These are phyloP conservation scores for Alternaria alternata DNA, from an alignment of 2,329 filamentous ascomycete species.

Conservation along the genomic window DNA sequence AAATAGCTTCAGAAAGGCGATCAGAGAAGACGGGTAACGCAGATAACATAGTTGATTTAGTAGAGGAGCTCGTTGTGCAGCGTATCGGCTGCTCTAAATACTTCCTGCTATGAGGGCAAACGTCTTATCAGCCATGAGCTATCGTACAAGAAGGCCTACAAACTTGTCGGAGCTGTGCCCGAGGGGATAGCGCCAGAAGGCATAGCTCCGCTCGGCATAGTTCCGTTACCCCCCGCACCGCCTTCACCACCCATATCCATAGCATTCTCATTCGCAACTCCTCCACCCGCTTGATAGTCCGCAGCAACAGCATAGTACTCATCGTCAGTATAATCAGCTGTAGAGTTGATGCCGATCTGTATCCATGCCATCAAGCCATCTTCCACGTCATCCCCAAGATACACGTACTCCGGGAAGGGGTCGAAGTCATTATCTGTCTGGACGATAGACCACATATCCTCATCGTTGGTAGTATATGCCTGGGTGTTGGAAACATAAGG, in stretches of 20 bases:
- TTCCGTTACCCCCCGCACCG: constrained; percentile 1
- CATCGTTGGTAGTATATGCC: background rate
- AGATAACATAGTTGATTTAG: background rate
- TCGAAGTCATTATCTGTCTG: background rate
- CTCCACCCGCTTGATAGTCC: constrained; percentile 30
- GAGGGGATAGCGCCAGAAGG: constrained; percentile 23
- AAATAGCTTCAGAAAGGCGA: background rate
- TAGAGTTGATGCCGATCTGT: background rate
- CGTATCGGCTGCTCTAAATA: background rate
- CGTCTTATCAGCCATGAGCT: background rate
- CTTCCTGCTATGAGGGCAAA: background rate
- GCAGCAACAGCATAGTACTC: constrained; percentile 31
- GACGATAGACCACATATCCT: background rate
- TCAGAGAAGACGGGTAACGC: background rate
- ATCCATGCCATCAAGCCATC: background rate
- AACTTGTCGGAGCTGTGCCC: background rate
- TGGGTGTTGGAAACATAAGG: background rate
- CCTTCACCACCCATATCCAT: constrained; percentile 12
- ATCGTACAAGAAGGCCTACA: background rate
- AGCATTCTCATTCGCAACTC: constrained; percentile 23
- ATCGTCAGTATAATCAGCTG: constrained; percentile 24
- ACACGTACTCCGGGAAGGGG: background rate
- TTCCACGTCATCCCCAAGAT: background rate
- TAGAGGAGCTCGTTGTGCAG: background rate
- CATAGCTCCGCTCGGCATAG: constrained; percentile 17